Conservation (phyloP, 352 stramenopile genomes). For the Pilasporangium apinafurcum region DNA sequence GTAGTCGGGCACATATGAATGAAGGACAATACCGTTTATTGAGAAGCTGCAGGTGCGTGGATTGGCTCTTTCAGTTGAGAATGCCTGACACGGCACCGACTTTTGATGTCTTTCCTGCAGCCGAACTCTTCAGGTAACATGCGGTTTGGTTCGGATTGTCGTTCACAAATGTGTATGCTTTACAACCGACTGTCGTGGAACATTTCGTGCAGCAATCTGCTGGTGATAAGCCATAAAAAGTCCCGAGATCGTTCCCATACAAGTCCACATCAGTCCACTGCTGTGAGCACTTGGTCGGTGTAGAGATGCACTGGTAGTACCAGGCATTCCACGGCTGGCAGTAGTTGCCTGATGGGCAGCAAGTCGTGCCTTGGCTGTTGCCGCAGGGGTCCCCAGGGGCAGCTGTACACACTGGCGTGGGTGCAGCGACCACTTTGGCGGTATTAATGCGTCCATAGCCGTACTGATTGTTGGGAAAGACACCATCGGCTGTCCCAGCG, state of each 20-base stretch:
- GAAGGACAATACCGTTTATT: no score
- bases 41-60: no score
- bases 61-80: no score
- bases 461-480: slow-evolving; percentile 17
- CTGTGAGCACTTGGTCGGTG: slow-evolving; percentile 21
- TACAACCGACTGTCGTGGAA: slow-evolving; percentile 23
- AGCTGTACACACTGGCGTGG: not conserved
- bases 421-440: not conserved
- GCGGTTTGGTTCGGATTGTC: slow-evolving; percentile 2
- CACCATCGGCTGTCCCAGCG: slow-evolving; percentile 3
- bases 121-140: slow-evolving; percentile 25
- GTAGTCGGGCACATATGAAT: no score
- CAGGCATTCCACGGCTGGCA: slow-evolving; percentile 30
- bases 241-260: slow-evolving; percentile 34
- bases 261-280: slow-evolving; percentile 43
- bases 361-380: slow-evolving; percentile 3
- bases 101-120: not conserved
- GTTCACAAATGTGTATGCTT: slow-evolving; percentile 43
- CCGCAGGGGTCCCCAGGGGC: not conserved
- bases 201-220: slow-evolving; percentile 36
- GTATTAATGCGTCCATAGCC: slow-evolving; percentile 6
- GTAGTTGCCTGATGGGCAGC: slow-evolving; percentile 24
- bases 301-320: slow-evolving; percentile 29
- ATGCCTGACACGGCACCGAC: slow-evolving; percentile 4
- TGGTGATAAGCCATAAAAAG: slow-evolving; percentile 19